Evolutionary conservation across 2,329 filamentous ascomycete species (phyloP).

Genomic region (Fusarium cicatricum): DNA sequence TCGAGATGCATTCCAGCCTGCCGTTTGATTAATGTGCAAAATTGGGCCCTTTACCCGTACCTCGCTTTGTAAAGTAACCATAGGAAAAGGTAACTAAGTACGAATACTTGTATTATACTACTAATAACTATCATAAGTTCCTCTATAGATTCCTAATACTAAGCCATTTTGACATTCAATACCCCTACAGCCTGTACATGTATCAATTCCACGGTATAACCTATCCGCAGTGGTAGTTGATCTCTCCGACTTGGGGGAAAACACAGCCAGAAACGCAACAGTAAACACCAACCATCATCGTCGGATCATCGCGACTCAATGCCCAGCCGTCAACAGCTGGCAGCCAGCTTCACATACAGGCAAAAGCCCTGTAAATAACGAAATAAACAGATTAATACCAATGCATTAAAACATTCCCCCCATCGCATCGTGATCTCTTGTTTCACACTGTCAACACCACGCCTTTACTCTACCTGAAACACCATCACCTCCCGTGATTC

Average conservation of each 20-base stretch:
- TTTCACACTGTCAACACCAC: slow-evolving; percentile 11
- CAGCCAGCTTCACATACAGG: neutral
- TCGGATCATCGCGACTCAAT: neutral
- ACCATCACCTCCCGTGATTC: neutral
- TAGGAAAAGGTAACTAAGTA: too few relatives aligned
- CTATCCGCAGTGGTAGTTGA: neutral
- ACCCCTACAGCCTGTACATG: too few relatives aligned
- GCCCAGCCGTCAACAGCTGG: neutral
- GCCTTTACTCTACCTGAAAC: slow-evolving; percentile 38
- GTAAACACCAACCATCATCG: slow-evolving; percentile 1
- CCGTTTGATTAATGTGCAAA: too few relatives aligned
- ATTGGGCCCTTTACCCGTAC: too few relatives aligned
- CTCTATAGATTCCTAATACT: too few relatives aligned
- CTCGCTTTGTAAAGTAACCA: too few relatives aligned
- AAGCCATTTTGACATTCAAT: too few relatives aligned
- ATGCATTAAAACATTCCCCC: neutral
- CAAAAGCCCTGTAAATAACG: neutral
- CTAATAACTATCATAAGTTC: too few relatives aligned
- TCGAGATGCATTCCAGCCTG: too few relatives aligned
- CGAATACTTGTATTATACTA: too few relatives aligned
- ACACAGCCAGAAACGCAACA: neutral
- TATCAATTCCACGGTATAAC: too few relatives aligned
- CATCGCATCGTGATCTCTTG: slow-evolving; percentile 14
- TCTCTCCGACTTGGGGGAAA: neutral
- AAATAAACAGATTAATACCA: neutral